phyloP scores from a whole-genome alignment of 345 rosid species.

The Lepidium didymum region DNA sequence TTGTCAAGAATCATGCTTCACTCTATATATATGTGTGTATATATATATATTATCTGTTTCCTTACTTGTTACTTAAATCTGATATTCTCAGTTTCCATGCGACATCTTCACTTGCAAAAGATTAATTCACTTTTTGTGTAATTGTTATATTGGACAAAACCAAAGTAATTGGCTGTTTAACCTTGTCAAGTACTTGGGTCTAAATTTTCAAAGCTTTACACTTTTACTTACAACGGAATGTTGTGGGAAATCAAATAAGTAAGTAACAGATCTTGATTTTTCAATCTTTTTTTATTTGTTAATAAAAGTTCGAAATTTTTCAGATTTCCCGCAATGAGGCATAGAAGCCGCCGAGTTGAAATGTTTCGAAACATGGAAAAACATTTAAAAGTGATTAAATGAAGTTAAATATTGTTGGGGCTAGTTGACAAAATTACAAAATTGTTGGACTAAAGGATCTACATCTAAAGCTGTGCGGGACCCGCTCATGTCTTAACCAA shows the following conservation, averaged over 20 bases:
- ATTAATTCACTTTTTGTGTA: not conserved
- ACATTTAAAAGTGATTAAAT: not conserved
- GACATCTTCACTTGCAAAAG: not conserved
- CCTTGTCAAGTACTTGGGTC: not conserved
- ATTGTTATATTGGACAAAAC: not conserved
- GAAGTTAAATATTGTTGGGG: not conserved
- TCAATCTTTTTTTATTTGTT: not conserved
- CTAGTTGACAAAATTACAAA: not conserved
- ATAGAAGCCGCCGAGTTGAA: slow-evolving; percentile 20
- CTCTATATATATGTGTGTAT: too few species aligned
- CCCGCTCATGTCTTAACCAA: slow-evolving; percentile 10
- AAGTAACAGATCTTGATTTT: not conserved
- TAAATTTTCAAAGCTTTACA: not conserved
- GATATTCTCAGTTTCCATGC: not conserved
- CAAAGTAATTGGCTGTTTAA: not conserved
- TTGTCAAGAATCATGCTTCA: too few species aligned
- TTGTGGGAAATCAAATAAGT: not conserved
- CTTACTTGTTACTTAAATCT: not conserved
- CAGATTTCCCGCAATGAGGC: slow-evolving; percentile 19
- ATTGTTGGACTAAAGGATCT: slow-evolving; percentile 7
- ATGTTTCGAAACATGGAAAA: slow-evolving; percentile 12
- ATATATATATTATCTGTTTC: too few species aligned
- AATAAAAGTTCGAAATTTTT: not conserved
- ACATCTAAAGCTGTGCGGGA: slow-evolving; percentile 15
- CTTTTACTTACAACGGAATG: not conserved